Conservation (phyloP, 768 basidiomycete genomes). For the Daedaleopsis sinensis region DNA sequence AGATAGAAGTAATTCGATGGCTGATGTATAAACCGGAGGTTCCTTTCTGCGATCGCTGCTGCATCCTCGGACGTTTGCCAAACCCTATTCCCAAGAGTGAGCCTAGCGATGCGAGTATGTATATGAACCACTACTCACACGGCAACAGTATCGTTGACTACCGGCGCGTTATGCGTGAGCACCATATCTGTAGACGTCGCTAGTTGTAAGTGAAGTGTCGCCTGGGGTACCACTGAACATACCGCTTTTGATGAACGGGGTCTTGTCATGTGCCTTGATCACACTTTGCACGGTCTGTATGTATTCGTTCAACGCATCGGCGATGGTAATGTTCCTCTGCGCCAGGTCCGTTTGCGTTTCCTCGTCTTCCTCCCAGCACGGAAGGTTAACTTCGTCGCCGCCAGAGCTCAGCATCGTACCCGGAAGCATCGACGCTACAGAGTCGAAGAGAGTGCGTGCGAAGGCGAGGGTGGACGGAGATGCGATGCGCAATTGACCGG, state of each 20-base stretch:
- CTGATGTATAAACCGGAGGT: conserved; percentile 64
- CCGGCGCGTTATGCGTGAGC: conserved; percentile 37
- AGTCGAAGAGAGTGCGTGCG: conserved; percentile 52
- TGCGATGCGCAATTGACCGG: conserved; percentile 81
- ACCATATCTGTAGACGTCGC: conserved; percentile 34
- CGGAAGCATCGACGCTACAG: conserved; percentile 54
- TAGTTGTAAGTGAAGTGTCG: background rate
- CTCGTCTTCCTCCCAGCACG: conserved; percentile 66
- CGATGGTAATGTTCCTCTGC: conserved; percentile 53
- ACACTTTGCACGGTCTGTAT: conserved; percentile 60
- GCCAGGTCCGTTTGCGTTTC: conserved; percentile 59
- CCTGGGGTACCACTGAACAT: background rate
- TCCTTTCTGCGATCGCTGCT: conserved; percentile 57
- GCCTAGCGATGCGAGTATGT: background rate
- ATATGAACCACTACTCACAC: conserved; percentile 43
- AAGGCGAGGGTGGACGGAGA: conserved; percentile 63
- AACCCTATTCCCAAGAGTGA: conserved; percentile 43
- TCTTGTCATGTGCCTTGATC: conserved; percentile 61
- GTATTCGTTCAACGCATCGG: conserved; percentile 67
- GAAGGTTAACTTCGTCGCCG: conserved; percentile 77
- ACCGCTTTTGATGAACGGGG: conserved; percentile 85
- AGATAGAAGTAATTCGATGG: conserved; percentile 82
- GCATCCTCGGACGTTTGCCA: conserved; percentile 74
- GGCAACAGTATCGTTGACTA: conserved; percentile 47
- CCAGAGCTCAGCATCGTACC: conserved; percentile 76